These are phyloP conservation scores for Paxillus rubicundulus DNA, from an alignment of 768 basidiomycete genomes.

Conservation along the genomic window DNA sequence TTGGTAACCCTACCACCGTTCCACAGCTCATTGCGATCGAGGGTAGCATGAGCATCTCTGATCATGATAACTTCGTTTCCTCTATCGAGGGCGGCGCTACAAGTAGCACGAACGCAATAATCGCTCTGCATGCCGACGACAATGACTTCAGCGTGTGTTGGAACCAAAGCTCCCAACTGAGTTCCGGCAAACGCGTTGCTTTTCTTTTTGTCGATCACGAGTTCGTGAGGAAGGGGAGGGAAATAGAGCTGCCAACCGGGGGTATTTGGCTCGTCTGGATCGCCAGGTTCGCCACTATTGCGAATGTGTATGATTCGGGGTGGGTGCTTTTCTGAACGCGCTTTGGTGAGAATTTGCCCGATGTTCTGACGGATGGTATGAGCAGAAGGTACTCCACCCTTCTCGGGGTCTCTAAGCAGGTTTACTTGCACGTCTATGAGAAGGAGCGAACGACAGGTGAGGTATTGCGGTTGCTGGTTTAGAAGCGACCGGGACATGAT, in stretches of 20 bases:
- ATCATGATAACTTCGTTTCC: conserved; percentile 69
- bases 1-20: conserved; percentile 54
- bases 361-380: conserved; percentile 46
- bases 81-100: conserved; percentile 55
- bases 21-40: conserved; percentile 62
- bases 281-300: conserved; percentile 59
- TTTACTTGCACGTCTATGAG: conserved; percentile 56
- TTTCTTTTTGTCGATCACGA: conserved; percentile 62
- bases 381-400: conserved; percentile 54
- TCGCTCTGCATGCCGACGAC: conserved; percentile 69
- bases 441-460: conserved; percentile 48
- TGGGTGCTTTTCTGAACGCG: conserved; percentile 45
- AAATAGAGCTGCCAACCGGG: conserved; percentile 64
- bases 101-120: conserved; percentile 56
- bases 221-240: conserved; percentile 47
- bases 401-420: conserved; percentile 46
- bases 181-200: conserved; percentile 72
- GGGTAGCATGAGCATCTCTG: conserved; percentile 63
- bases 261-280: conserved; percentile 55
- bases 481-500: conserved; percentile 16
- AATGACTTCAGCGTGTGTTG: conserved; percentile 56
- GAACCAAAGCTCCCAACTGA: conserved; percentile 46
- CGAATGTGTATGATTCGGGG: conserved; percentile 68
- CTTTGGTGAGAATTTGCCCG: conserved; percentile 44
- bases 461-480: conserved; percentile 15